Conservation (phyloP, 352 stramenopile genomes). For the Phytopythium vexans region DNA sequence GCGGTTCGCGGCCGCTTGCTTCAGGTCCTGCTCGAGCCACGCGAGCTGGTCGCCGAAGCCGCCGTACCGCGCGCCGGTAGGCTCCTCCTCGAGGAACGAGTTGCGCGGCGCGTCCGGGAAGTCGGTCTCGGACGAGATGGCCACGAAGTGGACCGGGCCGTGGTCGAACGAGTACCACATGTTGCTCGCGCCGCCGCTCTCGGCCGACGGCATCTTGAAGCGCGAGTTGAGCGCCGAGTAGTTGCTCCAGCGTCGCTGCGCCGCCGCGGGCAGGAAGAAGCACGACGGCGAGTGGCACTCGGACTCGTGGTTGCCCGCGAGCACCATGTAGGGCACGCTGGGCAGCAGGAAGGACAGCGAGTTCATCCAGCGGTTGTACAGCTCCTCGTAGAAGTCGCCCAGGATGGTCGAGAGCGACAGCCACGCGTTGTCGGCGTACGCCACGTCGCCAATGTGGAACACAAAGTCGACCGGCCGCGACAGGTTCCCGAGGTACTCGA, state of each 20-base stretch:
- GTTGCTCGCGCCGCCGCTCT: constrained; percentile 33
- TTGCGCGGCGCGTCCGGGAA: constrained; percentile 34
- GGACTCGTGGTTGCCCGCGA: constrained; percentile 60
- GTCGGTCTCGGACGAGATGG: constrained; percentile 73
- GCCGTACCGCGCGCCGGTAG: constrained; percentile 21
- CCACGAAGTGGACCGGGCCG: constrained; percentile 65
- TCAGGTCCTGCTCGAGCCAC: constrained; percentile 55
- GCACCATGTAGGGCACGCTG: constrained; percentile 64
- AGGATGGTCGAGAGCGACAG: constrained; percentile 16
- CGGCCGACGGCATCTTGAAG: constrained; percentile 35
- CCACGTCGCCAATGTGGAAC: constrained; percentile 39
- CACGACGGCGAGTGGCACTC: constrained; percentile 29
- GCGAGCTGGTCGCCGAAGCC: constrained; percentile 40
- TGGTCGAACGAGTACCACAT: constrained; percentile 53
- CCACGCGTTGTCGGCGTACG: constrained; percentile 42
- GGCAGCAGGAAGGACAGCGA: constrained; percentile 37
- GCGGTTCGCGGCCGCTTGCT: constrained; percentile 40
- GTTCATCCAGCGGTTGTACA: constrained; percentile 75
- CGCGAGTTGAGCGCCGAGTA: constrained; percentile 59
- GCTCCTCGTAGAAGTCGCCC: constrained; percentile 41
- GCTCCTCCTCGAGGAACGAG: constrained; percentile 11
- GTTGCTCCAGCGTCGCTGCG: constrained; percentile 32
- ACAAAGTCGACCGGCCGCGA: constrained; percentile 30
- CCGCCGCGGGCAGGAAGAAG: constrained; percentile 18
- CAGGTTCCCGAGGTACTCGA: constrained; percentile 9